Percentiles rank a stretch among this genome's conserved stretches.
These are phyloP conservation scores for Stephanodiscus triporus DNA, from an alignment of 108 stramenopile genomes.

Conservation along the genomic window DNA sequence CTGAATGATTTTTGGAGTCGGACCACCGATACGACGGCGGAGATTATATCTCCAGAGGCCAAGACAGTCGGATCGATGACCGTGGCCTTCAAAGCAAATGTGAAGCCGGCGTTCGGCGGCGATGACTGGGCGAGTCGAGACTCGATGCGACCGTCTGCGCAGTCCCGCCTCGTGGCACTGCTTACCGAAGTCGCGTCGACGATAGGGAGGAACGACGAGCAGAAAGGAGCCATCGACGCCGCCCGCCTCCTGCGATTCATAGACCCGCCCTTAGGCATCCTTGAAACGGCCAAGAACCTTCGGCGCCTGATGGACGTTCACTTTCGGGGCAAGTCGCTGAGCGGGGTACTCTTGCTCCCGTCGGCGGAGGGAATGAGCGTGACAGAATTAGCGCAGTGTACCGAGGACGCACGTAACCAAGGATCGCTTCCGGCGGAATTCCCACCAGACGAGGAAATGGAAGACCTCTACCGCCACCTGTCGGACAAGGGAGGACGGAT, in stretches of 20 bases:
- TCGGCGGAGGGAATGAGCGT: not conserved
- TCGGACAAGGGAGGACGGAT: constrained; percentile 6
- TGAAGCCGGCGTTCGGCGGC: not conserved
- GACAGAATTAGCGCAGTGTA: not conserved
- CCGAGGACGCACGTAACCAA: not conserved
- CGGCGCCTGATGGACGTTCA: not conserved
- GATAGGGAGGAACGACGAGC: not conserved
- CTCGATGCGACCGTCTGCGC: not conserved
- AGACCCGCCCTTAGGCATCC: constrained; percentile 15
- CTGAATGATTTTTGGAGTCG: constrained; percentile 13
- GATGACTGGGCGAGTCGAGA: not conserved
- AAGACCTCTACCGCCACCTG: constrained; percentile 20
- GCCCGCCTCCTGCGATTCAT: constrained; percentile 4
- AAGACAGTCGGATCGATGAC: constrained; percentile 4
- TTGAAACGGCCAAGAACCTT: constrained; percentile 3
- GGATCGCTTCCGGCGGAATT: not conserved
- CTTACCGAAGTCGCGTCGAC: not conserved
- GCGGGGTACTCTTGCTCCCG: not conserved
- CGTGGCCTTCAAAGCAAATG: not conserved
- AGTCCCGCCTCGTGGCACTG: not conserved
- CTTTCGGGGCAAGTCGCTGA: not conserved
- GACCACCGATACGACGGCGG: not conserved
- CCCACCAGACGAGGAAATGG: constrained; percentile 15
- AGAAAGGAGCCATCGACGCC: not conserved
- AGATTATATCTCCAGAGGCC: constrained; percentile 18